Base-by-base conservation (phyloP, 2,329 filamentous ascomycete species). In the Trichoderma atroviride region DNA sequence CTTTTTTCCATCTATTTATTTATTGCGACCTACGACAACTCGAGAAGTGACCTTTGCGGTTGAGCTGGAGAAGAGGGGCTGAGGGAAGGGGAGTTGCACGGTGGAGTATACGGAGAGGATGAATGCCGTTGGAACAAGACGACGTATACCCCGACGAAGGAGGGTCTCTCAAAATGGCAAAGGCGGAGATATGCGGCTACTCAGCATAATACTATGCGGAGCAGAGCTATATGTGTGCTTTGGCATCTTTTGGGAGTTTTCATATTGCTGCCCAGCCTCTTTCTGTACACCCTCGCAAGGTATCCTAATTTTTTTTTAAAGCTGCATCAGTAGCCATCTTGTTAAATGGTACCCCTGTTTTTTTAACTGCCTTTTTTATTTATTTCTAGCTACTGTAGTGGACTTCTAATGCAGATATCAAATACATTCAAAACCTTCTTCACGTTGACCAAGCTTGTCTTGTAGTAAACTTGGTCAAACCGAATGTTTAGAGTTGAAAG, bases 351-450 rank as follows among this genome's bases (percentile, higher is more conserved):
- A 72, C 69, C 72, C 72, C 72, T 68, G 29, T 72, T 72, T 72
- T 76, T 77, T 68, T 40, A 33, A 53, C 55, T 59, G 69, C 69
- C 66, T 47, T 75, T 40, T 76, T 71, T 79, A 74, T 76, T 78
- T 81, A 43, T 67, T 81, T 82, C 79, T 80, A 81, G 81, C 83
- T 85, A 81, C 84, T 83, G 78, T 88, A 87, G 81, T 87, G 83
- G 81, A 83, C 83, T 87, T 87, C 82, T 88, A 88, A 88, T 88
- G 84, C 85, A 86, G 83, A 87, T 86, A 87, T 86, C 83, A 83
- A 81, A 82, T 81, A 81, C 80, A 80, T 82, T 81, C 75, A 78
- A 78, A 74, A 69, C 75, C 75, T 64, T 52, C 75, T 64, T 52
- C 29, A 56, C 33, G 40, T 35, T 35, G 5, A 33, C 19, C 2